Percentiles rank a stretch among this genome's conserved stretches.
These are phyloP conservation scores for Euphrasia confusa DNA, from an alignment of 257 asterid species.

Conservation along the genomic window DNA sequence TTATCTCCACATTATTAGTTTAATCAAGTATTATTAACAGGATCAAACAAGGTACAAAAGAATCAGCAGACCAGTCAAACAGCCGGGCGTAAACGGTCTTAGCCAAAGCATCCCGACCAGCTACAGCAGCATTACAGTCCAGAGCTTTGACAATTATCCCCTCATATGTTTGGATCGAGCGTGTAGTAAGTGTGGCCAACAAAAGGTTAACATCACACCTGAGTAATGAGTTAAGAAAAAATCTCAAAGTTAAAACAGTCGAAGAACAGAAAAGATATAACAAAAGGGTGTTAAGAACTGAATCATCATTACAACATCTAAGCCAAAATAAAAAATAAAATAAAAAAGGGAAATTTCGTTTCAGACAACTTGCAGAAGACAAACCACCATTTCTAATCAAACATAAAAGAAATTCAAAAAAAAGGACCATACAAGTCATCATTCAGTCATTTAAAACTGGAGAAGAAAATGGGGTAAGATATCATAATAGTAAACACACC, in stretches of 20 bases:
- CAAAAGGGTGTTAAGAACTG: background rate
- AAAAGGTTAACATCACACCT: slow-evolving; percentile 86
- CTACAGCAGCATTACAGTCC: slow-evolving; percentile 84
- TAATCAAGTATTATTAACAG: slow-evolving; percentile 22
- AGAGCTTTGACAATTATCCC: slow-evolving; percentile 84
- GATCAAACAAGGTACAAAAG: slow-evolving; percentile 17
- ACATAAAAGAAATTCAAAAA: background rate
- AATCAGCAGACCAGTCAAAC: slow-evolving; percentile 78
- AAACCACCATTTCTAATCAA: background rate
- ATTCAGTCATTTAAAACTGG: slow-evolving; percentile 12
- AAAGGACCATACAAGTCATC: slow-evolving; percentile 18
- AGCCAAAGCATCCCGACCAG: slow-evolving; percentile 98
- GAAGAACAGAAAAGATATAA: slow-evolving; percentile 5
- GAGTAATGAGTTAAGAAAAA: slow-evolving; percentile 33
- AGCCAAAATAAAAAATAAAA: no score
- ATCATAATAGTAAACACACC: slow-evolving; percentile 37
- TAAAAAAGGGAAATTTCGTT: background rate
- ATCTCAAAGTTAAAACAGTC: slow-evolving; percentile 21
- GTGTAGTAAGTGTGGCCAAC: slow-evolving; percentile 80
- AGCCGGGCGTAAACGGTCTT: slow-evolving; percentile 89
- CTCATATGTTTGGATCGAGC: slow-evolving; percentile 90
- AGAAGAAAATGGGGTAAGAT: slow-evolving; percentile 7
- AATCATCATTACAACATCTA: background rate
- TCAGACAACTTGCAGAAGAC: background rate
- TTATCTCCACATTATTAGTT: slow-evolving; percentile 22